phyloP scores from a whole-genome alignment of 306 rosid genomes.

The Cyclanthera cordifolia region DNA sequence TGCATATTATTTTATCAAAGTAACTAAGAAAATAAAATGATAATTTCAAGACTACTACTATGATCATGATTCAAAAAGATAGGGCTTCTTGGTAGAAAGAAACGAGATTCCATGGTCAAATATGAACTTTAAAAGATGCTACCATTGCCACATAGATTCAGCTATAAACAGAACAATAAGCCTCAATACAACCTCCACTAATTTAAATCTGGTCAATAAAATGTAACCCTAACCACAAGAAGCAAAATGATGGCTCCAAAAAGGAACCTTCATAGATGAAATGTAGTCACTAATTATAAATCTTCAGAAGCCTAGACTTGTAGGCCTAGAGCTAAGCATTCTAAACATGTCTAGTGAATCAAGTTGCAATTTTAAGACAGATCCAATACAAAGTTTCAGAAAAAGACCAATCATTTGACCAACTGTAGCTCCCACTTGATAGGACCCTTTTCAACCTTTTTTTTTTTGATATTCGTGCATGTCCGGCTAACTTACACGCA shows the following conservation, averaged over 20 bases:
- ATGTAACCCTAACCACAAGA: background rate
- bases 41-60: background rate
- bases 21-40: background rate
- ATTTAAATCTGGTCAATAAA: background rate
- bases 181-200: background rate
- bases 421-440: background rate
- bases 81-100: background rate
- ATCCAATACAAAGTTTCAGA: background rate
- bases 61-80: background rate
- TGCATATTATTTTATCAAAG: background rate
- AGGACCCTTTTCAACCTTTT: background rate
- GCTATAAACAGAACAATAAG: background rate
- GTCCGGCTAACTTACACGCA: too few species aligned
- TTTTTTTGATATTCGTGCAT: too few species aligned
- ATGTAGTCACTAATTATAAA: background rate
- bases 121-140: background rate
- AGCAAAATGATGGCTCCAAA: background rate
- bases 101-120: background rate
- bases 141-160: background rate
- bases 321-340: background rate
- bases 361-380: background rate
- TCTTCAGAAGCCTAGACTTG: background rate
- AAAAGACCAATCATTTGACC: background rate
- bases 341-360: background rate
- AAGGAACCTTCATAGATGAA: background rate